phyloP scores from a whole-genome alignment of 345 rosid genomes.

The Brassica rapa region DNA sequence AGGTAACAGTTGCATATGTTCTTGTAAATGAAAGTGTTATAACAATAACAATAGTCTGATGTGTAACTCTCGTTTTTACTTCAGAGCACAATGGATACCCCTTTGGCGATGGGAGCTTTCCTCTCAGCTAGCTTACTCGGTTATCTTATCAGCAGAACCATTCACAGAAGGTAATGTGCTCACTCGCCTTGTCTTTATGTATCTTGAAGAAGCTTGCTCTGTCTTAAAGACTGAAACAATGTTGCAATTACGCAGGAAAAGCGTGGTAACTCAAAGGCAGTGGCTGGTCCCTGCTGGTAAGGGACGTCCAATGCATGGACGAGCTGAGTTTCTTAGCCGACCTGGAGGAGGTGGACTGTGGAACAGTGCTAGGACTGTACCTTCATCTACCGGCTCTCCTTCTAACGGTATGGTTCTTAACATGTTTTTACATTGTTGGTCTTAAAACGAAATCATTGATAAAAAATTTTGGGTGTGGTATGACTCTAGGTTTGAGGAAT shows the following conservation, averaged over 20 bases:
- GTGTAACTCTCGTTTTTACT: conserved; percentile 22
- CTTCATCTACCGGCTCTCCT: conserved; percentile 64
- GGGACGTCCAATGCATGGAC: conserved; percentile 39
- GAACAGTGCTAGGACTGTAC: conserved; percentile 48
- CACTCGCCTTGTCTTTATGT: not conserved
- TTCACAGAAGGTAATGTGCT: not conserved
- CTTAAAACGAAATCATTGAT: not conserved
- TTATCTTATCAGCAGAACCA: conserved; percentile 39
- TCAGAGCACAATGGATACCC: conserved; percentile 78
- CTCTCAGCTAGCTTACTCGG: conserved; percentile 44
- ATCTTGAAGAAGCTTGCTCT: not conserved
- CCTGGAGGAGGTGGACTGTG: conserved; percentile 50
- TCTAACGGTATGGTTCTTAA: conserved; percentile 49
- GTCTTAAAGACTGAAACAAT: not conserved
- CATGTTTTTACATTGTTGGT: not conserved
- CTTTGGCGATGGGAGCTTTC: conserved; percentile 55
- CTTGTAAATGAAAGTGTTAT: not conserved
- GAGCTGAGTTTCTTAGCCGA: conserved; percentile 71
- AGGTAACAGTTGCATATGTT: conserved; percentile 47
- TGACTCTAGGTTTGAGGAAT: conserved; percentile 35
- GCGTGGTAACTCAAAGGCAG: not conserved
- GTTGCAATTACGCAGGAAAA: conserved; percentile 7
- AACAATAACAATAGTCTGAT: not conserved
- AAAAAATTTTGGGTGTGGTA: too few relatives aligned
- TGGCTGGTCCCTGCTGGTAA: conserved; percentile 14